A percentile compares a stretch with the other conserved stretches of the same genome.
These are phyloP conservation scores for Mycosphaerella arachidis DNA, from an alignment of 2,329 filamentous ascomycete genomes.

Conservation along the genomic window DNA sequence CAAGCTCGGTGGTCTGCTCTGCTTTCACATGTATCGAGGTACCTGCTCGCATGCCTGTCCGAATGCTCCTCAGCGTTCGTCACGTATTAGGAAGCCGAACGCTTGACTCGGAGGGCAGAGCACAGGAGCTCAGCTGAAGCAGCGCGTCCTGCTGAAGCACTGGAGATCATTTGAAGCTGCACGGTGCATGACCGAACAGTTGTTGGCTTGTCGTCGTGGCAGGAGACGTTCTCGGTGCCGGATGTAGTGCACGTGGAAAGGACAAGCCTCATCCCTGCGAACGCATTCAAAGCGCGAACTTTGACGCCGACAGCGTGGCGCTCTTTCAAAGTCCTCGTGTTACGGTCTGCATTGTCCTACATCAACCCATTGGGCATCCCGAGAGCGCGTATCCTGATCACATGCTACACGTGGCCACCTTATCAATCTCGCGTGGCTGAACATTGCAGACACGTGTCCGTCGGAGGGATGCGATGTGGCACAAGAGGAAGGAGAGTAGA, in stretches of 20 bases:
- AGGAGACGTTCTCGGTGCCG: constrained; percentile 4
- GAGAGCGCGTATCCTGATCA: not conserved
- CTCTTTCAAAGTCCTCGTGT: not conserved
- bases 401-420: not conserved
- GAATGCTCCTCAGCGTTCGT: not conserved
- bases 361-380: not conserved
- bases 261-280: constrained; percentile 9
- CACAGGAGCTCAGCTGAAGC: not conserved
- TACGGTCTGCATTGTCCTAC: constrained; percentile 3
- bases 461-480: not conserved
- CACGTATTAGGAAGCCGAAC: not conserved
- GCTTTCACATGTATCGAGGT: not conserved
- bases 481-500: not conserved
- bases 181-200: not conserved
- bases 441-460: not conserved
- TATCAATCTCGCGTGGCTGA: not conserved
- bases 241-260: constrained; percentile 9
- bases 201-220: constrained; percentile 6
- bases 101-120: not conserved
- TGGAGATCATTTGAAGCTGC: constrained; percentile 10
- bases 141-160: not conserved
- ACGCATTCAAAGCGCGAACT: constrained; percentile 3
- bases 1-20: not conserved
- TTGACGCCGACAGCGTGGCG: not conserved
- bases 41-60: not conserved